Evolutionary conservation across 768 basidiomycete genomes (phyloP).

Genomic region (Exidia glandulosa): DNA sequence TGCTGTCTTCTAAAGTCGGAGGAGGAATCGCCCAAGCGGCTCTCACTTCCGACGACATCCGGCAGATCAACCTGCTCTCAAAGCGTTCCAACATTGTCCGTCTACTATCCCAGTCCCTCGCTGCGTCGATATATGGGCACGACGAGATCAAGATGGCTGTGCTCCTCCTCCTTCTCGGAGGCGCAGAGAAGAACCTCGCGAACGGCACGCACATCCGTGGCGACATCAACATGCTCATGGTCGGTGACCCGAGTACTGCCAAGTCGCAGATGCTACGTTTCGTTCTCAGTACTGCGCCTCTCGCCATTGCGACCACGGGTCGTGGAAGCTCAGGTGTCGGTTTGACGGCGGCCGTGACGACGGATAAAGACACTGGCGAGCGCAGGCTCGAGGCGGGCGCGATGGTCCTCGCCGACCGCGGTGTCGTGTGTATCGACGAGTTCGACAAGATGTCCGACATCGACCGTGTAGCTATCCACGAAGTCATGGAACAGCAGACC

Average conservation of each 20-base stretch:
- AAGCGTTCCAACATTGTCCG: conserved; percentile 80
- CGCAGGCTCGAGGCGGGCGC: conserved; percentile 95
- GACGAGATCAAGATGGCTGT: conserved; percentile 93
- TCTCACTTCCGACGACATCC: conserved; percentile 88
- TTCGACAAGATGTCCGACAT: conserved; percentile 99
- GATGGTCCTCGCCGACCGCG: conserved; percentile 98
- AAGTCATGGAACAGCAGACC: conserved; percentile 99
- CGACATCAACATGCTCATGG: conserved; percentile 99
- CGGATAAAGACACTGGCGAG: conserved; percentile 96
- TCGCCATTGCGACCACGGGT: conserved; percentile 97
- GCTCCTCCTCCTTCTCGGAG: conserved; percentile 85
- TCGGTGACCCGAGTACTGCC: conserved; percentile 97
- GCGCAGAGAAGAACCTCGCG: conserved; percentile 92
- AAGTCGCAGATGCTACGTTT: conserved; percentile 95
- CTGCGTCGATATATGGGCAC: conserved; percentile 94
- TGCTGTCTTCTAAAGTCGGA: conserved; percentile 88
- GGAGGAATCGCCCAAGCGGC: conserved; percentile 90
- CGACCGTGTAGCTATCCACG: conserved; percentile 97
- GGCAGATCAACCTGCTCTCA: conserved; percentile 86
- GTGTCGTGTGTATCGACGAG: conserved; percentile 98
- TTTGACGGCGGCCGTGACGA: conserved; percentile 96
- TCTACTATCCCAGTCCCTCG: conserved; percentile 87
- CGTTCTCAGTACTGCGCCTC: conserved; percentile 87
- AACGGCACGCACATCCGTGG: conserved; percentile 99
- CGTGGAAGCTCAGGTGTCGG: conserved; percentile 98